A percentile compares a stretch with the other conserved stretches of the same genome.
Conservation (phyloP, 768 basidiomycete genomes). For the Boletus subparvulus region DNA sequence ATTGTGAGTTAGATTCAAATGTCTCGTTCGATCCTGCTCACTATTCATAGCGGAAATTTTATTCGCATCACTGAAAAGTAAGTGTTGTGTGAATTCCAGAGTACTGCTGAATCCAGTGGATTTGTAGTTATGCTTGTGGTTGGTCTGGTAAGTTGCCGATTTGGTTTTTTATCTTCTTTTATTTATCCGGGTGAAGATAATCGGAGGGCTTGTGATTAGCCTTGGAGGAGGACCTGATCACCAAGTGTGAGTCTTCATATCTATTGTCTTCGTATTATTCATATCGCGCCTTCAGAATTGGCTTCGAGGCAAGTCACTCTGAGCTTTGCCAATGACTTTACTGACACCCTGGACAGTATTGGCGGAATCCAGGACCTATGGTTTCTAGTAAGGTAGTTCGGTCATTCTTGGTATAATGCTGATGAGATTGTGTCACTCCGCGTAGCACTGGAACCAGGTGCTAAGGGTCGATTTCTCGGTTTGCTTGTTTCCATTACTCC, state of each 20-base stretch:
- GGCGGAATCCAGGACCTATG: conserved; percentile 25
- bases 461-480: conserved; percentile 22
- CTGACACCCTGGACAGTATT: conserved; percentile 15
- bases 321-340: not conserved
- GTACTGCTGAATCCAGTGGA: not conserved
- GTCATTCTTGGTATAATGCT: not conserved
- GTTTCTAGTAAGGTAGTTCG: conserved; percentile 15
- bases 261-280: conserved; percentile 24
- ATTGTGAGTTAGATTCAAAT: conserved; percentile 13
- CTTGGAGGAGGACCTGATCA: conserved; percentile 60
- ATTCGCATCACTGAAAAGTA: conserved; percentile 25
- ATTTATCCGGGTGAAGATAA: conserved; percentile 23
- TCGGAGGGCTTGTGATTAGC: conserved; percentile 50
- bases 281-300: conserved; percentile 13
- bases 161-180: not conserved
- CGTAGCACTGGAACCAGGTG: conserved; percentile 22
- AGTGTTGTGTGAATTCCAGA: not conserved
- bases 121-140: conserved; percentile 38
- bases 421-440: not conserved
- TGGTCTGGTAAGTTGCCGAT: conserved; percentile 24
- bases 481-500: conserved; percentile 21
- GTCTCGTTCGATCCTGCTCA: conserved; percentile 1
- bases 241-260: conserved; percentile 36
- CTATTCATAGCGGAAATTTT: conserved; percentile 20
- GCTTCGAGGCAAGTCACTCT: conserved; percentile 10